These are phyloP conservation scores for Cornus kousa DNA, from an alignment of 148 eudicot genomes.

Conservation along the genomic window DNA sequence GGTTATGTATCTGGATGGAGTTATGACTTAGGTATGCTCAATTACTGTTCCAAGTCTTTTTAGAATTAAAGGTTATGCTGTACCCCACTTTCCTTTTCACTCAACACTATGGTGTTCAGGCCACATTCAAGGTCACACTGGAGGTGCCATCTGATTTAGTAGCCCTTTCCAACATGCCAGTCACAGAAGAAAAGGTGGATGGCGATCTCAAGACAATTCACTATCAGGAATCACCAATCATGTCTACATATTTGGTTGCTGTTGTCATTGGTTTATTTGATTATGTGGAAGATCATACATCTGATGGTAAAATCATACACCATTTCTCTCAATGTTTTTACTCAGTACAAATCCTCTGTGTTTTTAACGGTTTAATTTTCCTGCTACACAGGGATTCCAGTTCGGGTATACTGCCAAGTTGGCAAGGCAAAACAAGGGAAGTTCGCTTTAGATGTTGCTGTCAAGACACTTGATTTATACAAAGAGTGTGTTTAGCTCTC, in stretches of 20 bases:
- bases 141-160: slow-evolving; percentile 81
- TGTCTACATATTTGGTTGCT: slow-evolving; percentile 95
- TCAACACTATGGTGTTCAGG: slow-evolving; percentile 38
- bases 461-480: slow-evolving; percentile 82
- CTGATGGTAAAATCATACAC: slow-evolving; percentile 62
- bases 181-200: slow-evolving; percentile 56
- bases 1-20: not conserved
- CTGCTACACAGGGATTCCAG: slow-evolving; percentile 58
- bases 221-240: slow-evolving; percentile 86
- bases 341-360: no score
- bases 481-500: slow-evolving; percentile 45
- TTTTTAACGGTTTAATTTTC: slow-evolving; percentile 1
- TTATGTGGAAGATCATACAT: slow-evolving; percentile 78
- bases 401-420: slow-evolving; percentile 84
- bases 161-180: slow-evolving; percentile 98
- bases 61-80: not conserved
- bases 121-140: slow-evolving; percentile 85
- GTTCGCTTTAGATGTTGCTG: slow-evolving; percentile 90
- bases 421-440: slow-evolving; percentile 89
- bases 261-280: slow-evolving; percentile 88
- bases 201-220: slow-evolving; percentile 70
- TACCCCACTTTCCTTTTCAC: not conserved
- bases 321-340: not conserved
- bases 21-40: not conserved
- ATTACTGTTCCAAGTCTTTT: not conserved